Conservation (phyloP, 1,284 basidiomycete genomes). For the Kwoniella shivajii region DNA sequence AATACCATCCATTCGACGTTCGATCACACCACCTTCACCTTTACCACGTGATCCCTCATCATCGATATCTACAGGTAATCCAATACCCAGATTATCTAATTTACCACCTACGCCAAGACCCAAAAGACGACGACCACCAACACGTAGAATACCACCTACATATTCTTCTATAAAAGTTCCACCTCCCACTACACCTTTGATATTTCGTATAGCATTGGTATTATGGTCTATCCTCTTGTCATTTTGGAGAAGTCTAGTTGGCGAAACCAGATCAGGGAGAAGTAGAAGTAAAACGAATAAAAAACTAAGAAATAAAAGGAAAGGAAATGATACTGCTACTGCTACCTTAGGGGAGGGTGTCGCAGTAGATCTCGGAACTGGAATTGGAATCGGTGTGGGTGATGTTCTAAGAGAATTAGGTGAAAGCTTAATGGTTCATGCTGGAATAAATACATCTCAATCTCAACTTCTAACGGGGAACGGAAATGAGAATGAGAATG, state of each 20-base stretch:
- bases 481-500: neutral
- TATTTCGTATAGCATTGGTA: constrained; percentile 43
- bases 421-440: constrained; percentile 19
- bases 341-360: no score
- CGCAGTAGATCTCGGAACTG: no score
- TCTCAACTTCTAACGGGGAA: no score
- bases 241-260: constrained; percentile 49
- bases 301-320: neutral
- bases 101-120: constrained; percentile 13
- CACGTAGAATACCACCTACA: constrained; percentile 16
- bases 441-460: constrained; percentile 8
- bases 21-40: neutral
- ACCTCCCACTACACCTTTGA: constrained; percentile 44
- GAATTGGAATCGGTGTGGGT: constrained; percentile 5
- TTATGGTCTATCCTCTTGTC: constrained; percentile 48
- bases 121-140: neutral
- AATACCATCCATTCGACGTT: neutral
- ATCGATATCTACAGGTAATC: neutral
- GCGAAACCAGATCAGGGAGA: constrained; percentile 46
- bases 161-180: constrained; percentile 44
- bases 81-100: constrained; percentile 12
- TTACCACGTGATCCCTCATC: neutral
- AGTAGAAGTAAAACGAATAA: constrained; percentile 14
- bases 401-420: constrained; percentile 20
- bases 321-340: neutral